Base-by-base conservation (phyloP, 805 yeast species). In the Candida mattraensis region DNA sequence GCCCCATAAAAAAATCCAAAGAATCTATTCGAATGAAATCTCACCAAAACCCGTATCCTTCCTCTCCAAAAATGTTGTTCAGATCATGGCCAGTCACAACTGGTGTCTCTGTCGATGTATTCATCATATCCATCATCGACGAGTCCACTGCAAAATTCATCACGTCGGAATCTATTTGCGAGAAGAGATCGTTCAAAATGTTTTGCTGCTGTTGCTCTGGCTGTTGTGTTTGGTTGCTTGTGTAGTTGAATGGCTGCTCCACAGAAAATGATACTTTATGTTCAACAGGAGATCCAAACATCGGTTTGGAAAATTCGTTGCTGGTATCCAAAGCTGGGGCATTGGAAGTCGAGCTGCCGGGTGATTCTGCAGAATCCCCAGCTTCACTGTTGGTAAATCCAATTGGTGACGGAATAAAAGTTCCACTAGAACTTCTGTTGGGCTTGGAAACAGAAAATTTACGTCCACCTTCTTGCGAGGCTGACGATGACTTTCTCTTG, bases 111-210 rank as follows among this genome's bases (percentile, higher is more conserved):
- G 10, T 18, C 28, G 18, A n/a, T 15, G 19, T 26, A 9, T 31
- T 28, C 16, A 34, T 33, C 35, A 24, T 33, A 35, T 44, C 26
- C n/a, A 40, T 44, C 38, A 44, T 33, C 27, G 37, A 24, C n/a
- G 49, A 24, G n/a, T 35, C 33, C 15, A 39, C 48, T 31, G 45
- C 47, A 22, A 48, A 41, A 32, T 48, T 50, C 50, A 54, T 51
- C n/a, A 59, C 42, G 39, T 59, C 64, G 2, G 56, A 47, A 30
- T 59, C 63, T 18, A 59, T 58, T 34, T 59, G 61, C 22, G 37
- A 40, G 30, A 59, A 59, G 9, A 59, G 28, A 28, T 57, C 63
- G 37, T 53, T 50, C 17, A 54, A 37, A 30, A 55, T 39, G 13
- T 19, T 7, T 31, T 29, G 29, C 24, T 17, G 30, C 15, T 13